Evolutionary conservation across 2,329 filamentous ascomycete species (phyloP), one percentile per base, ranked within the genome.

Genomic region (Biscogniauxia marginata): DNA sequence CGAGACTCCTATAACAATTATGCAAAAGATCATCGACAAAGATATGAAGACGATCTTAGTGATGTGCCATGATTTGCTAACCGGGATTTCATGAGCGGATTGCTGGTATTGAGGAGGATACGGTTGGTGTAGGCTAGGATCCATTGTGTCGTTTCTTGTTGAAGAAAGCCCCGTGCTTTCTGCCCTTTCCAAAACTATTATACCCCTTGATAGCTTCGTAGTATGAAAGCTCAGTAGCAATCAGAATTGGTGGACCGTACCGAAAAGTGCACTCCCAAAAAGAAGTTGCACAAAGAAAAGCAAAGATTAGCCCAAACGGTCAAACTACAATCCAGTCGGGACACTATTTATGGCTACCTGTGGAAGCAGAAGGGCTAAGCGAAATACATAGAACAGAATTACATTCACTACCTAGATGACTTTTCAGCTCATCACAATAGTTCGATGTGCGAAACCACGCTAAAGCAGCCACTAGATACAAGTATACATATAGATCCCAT

Each of bases 1-100:
- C 2, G 60, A 62, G 25, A 65, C 57, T 9, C 60, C 63, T 7
- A 66, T 45, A 9, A 65, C 52, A 34, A 65, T 55, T 24, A 54
- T 52, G 49, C 59, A 57, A 45, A 56, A 64, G 21, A 51, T 20
- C 11, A 65, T 55, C 7, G 66, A 67, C 4, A 65, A 6, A 11
- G 55, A 57, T 6, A 46, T 52, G 24, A 68, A 51, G 21, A 55
- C 55, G 45, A 61, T 51, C 50, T 63, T 66, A 18, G 56, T 47
- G 4, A 48, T 43, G 16, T 62, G 50, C 64, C 64, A 66, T 9
- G 34, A 25, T 18, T 44, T 48, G 25, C 51, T 57, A 34, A 52
- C 54, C 19, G 52, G 55, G 13, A 46, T 19, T n/a, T 9, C 16
- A 18, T 4, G 55, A 7, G 49, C 30, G 1, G 25, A 30, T 19